Base-by-base conservation (phyloP, 805 yeast genomes). In the Sungouiozyma ichnusensis region DNA sequence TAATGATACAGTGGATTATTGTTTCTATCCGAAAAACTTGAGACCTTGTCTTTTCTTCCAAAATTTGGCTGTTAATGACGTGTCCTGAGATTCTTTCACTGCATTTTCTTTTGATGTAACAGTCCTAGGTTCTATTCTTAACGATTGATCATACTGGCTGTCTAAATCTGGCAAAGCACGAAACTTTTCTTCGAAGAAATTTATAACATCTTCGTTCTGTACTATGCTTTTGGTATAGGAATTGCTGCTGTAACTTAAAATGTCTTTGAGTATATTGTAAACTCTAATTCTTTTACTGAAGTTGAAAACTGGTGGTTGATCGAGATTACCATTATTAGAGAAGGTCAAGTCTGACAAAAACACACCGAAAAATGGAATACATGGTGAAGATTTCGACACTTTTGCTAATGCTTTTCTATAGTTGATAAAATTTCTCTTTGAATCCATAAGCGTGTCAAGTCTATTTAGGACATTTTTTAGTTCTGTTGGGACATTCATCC, bases 311-410 rank as follows among this genome's bases (percentile, higher is more conserved):
- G 76, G 42, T 84, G 64, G 48, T 62, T 20, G 70, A 57, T 88
- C 95, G 0, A 94, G 76, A 54, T 87, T 90, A 36, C 97, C 97
- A 52, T 84, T 94, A 20, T 75, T 81, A 2, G 86, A 77, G 57
- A 90, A 90, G 14, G 96, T 84, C 54, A 90, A 68, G 60, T 90
- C 97, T 37, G 94, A 81, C 44, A 90, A 65, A 58, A 77, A 85
- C 37, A 90, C 90, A 16, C 97, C 98, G 51, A 90, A 77, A 58
- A 90, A 90, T 33, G 98, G 98, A 35, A 90, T 77, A 57, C 94
- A 84, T 5, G 97, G 87, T 41, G 79, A 83, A 40, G 74, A 72
- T 16, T 68, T 65, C 38, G 39, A 32, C 4, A 85, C 74, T 42
- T 78, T 73, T 51, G 77, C 77, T 54, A 90, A 67, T 49, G 84